Evolutionary conservation across 2,329 filamentous ascomycete genomes (phyloP), one percentile per base, ranked within the genome.

Genomic region (Hysterium pulicare): DNA sequence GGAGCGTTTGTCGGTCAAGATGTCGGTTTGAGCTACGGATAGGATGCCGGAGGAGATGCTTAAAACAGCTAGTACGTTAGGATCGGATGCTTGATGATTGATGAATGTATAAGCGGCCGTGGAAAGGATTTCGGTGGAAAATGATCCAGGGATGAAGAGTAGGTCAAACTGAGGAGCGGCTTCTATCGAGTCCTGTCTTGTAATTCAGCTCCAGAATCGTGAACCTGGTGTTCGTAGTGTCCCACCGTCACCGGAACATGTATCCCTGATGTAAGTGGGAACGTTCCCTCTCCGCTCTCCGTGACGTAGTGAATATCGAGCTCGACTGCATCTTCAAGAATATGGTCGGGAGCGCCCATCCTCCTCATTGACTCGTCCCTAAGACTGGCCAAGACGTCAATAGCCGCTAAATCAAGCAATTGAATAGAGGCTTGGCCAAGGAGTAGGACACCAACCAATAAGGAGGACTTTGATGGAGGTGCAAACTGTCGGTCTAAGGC

Each of bases 211-310:
- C 26, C 4, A 30, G 23, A 30, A 28, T 23, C 26, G 32, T 19
- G n/a, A 3, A 30, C 4, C 21, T 17, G 9, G 11, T 28, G 11
- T 24, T 24, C 22, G 41, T 26, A 41, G 19, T 21, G 45, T 57
- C 60, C 65, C 57, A 67, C 64, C 60, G 64, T 66, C 45, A 64
- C 59, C 49, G 61, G 59, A 51, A 67, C 63, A 38, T 62, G 57
- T 40, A 57, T 52, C 44, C 59, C 59, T 50, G 59, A 59, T 39
- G 62, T 64, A 51, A 64, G 50, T 42, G 59, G 48, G 48, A 64
- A 65, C 32, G 60, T 59, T 33, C 62, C 61, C 44, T 62, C 59
- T 51, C 64, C 62, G 41, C 51, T 64, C 57, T 61, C 55, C 46
- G 52, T 64, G 50, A 67, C 55, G 49, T 64, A 66, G 40, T 60